Conservation (phyloP, 2,329 filamentous ascomycete genomes). For the Stagonosporopsis cucurbitacearum region DNA sequence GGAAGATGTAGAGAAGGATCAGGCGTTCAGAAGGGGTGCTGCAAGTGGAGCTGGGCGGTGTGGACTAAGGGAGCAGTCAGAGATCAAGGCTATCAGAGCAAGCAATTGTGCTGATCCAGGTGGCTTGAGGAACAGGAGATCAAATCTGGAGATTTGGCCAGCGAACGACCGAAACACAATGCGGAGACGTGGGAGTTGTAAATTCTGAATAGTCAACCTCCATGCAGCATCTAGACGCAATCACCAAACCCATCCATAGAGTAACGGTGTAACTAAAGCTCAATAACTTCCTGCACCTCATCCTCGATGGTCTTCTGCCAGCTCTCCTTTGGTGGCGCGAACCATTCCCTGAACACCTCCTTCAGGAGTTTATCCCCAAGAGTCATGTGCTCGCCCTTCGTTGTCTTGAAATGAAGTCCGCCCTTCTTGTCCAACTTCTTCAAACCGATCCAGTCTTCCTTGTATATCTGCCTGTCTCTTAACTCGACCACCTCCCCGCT, state of each 20-base stretch:
- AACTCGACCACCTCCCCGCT: conserved; percentile 68
- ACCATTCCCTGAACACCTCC: conserved; percentile 70
- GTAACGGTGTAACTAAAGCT: conserved; percentile 26
- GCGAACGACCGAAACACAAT: too few relatives aligned
- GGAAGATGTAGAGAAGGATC: neutral
- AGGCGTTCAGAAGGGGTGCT: neutral
- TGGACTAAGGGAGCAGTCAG: neutral
- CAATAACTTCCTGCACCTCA: conserved; percentile 30
- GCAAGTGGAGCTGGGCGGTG: neutral
- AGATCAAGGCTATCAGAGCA: neutral
- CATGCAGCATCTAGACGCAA: neutral
- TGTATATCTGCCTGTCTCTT: conserved; percentile 74
- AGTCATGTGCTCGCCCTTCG: conserved; percentile 83
- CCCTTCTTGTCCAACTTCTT: conserved; percentile 79
- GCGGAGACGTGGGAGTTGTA: neutral
- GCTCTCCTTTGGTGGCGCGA: conserved; percentile 54
- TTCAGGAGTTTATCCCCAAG: conserved; percentile 70
- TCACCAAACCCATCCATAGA: neutral
- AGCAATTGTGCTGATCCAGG: neutral
- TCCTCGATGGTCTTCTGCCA: conserved; percentile 17
- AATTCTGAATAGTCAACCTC: neutral
- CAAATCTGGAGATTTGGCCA: too few relatives aligned
- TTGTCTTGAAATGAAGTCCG: conserved; percentile 75
- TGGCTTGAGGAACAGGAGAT: neutral
- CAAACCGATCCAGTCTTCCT: conserved; percentile 92